A percentile compares a stretch with the other conserved stretches of the same genome.
phyloP scores from a whole-genome alignment of 1,284 basidiomycete genomes.

The Coniferiporia weirii region DNA sequence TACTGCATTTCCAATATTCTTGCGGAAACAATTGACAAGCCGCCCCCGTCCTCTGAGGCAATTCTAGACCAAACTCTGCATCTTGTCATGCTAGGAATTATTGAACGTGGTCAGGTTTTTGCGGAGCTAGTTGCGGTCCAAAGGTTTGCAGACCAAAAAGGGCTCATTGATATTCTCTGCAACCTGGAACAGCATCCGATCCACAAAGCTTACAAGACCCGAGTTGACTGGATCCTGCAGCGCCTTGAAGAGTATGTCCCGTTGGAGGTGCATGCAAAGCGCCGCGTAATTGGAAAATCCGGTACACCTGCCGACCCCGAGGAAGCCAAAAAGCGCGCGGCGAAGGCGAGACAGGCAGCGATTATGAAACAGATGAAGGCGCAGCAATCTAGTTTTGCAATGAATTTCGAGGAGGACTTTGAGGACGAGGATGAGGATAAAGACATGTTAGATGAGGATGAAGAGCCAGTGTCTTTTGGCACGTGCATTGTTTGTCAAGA shows the following conservation, averaged over 20 bases:
- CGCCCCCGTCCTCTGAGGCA: constrained; percentile 75
- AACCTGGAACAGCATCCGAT: constrained; percentile 68
- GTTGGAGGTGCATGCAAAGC: constrained; percentile 49
- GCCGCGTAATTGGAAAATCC: constrained; percentile 37
- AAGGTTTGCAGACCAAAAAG: constrained; percentile 53
- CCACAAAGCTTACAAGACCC: constrained; percentile 65
- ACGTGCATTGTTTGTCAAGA: constrained; percentile 99
- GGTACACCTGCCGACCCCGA: constrained; percentile 44
- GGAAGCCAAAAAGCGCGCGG: constrained; percentile 71
- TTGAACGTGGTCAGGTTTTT: constrained; percentile 63
- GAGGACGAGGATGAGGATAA: constrained; percentile 53
- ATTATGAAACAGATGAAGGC: constrained; percentile 93
- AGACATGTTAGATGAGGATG: constrained; percentile 43
- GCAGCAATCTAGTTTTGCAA: constrained; percentile 80
- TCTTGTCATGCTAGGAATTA: constrained; percentile 76
- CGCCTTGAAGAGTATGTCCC: constrained; percentile 51
- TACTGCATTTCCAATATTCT: constrained; percentile 70
- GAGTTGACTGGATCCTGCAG: constrained; percentile 71
- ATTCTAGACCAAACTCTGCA: constrained; percentile 88
- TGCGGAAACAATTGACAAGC: constrained; percentile 45
- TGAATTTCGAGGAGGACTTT: constrained; percentile 62
- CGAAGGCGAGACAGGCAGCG: constrained; percentile 80
- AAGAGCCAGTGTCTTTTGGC: constrained; percentile 64
- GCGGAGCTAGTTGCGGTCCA: constrained; percentile 51
- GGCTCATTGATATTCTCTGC: constrained; percentile 70